phyloP scores from a whole-genome alignment of 2,329 filamentous ascomycete species.

The Penicillium sp. region DNA sequence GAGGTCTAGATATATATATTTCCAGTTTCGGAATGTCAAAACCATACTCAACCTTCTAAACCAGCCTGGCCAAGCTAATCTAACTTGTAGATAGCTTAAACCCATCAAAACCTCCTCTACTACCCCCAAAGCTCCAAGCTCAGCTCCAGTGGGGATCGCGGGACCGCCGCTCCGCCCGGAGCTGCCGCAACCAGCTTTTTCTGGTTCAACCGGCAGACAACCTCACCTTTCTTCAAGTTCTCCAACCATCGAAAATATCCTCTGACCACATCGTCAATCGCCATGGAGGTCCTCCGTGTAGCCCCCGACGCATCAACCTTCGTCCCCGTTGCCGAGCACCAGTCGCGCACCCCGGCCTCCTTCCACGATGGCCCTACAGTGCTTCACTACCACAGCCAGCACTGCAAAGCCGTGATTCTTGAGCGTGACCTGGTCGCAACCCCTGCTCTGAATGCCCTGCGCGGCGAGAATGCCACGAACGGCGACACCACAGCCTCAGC shows the following conservation, averaged over 20 bases:
- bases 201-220: background rate
- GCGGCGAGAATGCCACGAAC: slow-evolving; percentile 19
- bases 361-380: slow-evolving; percentile 53
- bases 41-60: too few relatives aligned
- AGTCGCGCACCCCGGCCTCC: slow-evolving; percentile 52
- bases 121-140: background rate
- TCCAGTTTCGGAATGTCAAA: too few relatives aligned
- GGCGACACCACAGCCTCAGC: slow-evolving; percentile 12
- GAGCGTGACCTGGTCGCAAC: slow-evolving; percentile 44
- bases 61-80: too few relatives aligned
- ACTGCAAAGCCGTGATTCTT: slow-evolving; percentile 49
- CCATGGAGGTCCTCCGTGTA: slow-evolving; percentile 49
- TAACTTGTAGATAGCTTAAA: too few relatives aligned
- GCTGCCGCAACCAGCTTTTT: slow-evolving; percentile 12
- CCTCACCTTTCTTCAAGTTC: background rate
- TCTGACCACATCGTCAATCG: too few relatives aligned
- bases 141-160: background rate
- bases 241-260: background rate
- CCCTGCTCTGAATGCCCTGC: slow-evolving; percentile 40
- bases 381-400: slow-evolving; percentile 51
- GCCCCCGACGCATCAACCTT: slow-evolving; percentile 47
- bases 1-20: too few relatives aligned
- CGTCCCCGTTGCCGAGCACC: slow-evolving; percentile 49
- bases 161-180: slow-evolving; percentile 10
- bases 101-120: too few relatives aligned